These are phyloP conservation scores for Amanita rubescens DNA, from an alignment of 768 basidiomycete species.

Conservation along the genomic window DNA sequence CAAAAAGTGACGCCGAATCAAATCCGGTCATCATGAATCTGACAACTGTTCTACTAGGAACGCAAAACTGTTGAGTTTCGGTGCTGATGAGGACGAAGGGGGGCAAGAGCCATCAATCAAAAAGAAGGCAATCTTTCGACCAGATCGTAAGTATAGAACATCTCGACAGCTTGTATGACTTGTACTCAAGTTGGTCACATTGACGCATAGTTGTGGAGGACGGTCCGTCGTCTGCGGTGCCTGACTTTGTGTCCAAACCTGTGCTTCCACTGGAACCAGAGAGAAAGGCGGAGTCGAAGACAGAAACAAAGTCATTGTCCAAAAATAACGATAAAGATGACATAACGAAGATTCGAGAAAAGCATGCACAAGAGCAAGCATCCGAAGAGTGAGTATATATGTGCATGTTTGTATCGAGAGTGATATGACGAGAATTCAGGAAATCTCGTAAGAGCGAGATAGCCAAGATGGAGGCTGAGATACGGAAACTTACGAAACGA, in stretches of 20 bases:
- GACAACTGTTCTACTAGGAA: conserved; percentile 46
- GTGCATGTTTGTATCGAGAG: not conserved
- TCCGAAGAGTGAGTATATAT: conserved; percentile 46
- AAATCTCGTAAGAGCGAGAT: conserved; percentile 60
- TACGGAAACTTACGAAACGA: conserved; percentile 66
- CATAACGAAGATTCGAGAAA: conserved; percentile 64
- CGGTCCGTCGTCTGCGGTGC: conserved; percentile 21
- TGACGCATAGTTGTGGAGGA: conserved; percentile 30
- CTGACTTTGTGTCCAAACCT: conserved; percentile 33
- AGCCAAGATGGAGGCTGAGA: conserved; percentile 82
- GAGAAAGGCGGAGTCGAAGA: not conserved
- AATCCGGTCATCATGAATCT: not conserved
- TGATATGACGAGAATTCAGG: not conserved
- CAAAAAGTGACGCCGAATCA: conserved; percentile 62
- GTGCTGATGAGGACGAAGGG: conserved; percentile 58
- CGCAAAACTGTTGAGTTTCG: conserved; percentile 85
- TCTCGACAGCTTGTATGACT: not conserved
- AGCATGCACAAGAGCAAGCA: conserved; percentile 66
- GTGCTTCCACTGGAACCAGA: conserved; percentile 5
- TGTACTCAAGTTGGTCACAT: conserved; percentile 4
- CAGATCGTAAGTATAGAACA: conserved; percentile 57
- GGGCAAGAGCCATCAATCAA: conserved; percentile 50
- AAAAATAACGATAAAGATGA: conserved; percentile 38
- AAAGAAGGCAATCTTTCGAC: conserved; percentile 79
- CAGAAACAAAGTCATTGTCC: not conserved